phyloP scores from a whole-genome alignment of 768 basidiomycete genomes.

The Scleroderma bovista region DNA sequence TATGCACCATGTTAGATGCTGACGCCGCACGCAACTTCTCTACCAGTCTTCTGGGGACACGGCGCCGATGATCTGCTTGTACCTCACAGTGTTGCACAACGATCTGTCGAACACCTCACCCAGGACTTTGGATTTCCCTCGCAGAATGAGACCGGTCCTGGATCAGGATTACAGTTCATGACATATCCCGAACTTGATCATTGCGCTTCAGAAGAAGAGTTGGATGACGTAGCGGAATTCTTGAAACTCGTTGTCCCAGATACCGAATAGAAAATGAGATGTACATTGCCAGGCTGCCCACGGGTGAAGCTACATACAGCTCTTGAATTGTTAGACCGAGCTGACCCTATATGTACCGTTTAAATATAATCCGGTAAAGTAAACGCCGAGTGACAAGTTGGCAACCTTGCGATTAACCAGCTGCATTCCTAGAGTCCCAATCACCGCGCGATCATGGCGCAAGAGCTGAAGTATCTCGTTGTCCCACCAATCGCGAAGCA shows the following conservation, averaged over 20 bases:
- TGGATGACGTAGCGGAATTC: slow-evolving; percentile 13
- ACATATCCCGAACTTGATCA: slow-evolving; percentile 7
- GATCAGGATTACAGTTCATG: neutral
- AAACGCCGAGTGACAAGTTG: too few relatives aligned
- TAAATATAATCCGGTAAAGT: neutral
- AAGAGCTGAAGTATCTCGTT: neutral
- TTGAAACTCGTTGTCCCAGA: slow-evolving; percentile 13
- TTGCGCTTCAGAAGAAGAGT: slow-evolving; percentile 8
- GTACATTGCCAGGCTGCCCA: too few relatives aligned
- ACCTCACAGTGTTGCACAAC: slow-evolving; percentile 4
- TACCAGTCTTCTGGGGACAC: slow-evolving; percentile 21
- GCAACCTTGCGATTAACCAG: neutral
- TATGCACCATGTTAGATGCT: slow-evolving; percentile 49
- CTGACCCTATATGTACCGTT: neutral
- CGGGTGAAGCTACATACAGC: too few relatives aligned
- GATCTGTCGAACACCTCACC: slow-evolving; percentile 13
- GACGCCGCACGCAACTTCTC: neutral
- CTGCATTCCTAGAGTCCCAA: neutral
- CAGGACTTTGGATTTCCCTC: slow-evolving; percentile 10
- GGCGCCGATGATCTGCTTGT: slow-evolving; percentile 14
- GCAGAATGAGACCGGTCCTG: neutral
- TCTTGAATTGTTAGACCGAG: neutral
- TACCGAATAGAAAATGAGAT: neutral
- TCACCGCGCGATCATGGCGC: neutral
- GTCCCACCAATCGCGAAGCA: slow-evolving; percentile 55